Evolutionary conservation across 805 yeast genomes (phyloP).

Genomic region (Candida boleticola): DNA sequence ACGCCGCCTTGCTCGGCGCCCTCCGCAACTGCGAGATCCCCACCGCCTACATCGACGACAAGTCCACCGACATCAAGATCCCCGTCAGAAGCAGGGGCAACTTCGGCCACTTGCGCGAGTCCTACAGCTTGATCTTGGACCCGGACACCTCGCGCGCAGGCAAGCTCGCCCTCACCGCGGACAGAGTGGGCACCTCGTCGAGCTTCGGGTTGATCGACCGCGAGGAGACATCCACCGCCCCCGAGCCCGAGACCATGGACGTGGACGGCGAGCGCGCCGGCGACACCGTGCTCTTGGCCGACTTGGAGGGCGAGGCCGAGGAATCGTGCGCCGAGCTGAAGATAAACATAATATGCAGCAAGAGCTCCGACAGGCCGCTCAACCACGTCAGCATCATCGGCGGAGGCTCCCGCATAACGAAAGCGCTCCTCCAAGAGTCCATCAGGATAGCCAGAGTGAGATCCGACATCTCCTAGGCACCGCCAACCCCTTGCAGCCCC

Average conservation of each 20-base stretch:
- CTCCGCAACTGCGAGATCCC: constrained; percentile 63
- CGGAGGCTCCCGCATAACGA: constrained; percentile 45
- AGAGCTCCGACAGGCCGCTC: constrained; percentile 18
- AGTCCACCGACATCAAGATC: constrained; percentile 49
- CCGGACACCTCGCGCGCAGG: constrained; percentile 27
- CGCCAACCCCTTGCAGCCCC: too few species aligned
- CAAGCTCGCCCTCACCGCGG: constrained; percentile 37
- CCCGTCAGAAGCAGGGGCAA: constrained; percentile 53
- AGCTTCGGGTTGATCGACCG: constrained; percentile 60
- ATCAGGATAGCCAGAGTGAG: constrained; percentile 48
- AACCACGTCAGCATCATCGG: constrained; percentile 50
- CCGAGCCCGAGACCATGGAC: constrained; percentile 30
- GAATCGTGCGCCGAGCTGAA: constrained; percentile 58
- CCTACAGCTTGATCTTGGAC: constrained; percentile 51
- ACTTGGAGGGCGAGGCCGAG: constrained; percentile 83
- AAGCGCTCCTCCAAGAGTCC: constrained; percentile 46
- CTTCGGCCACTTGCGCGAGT: constrained; percentile 45
- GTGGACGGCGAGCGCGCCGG: constrained; percentile 11
- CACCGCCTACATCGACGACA: constrained; percentile 63
- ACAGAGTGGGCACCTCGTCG: constrained; percentile 40
- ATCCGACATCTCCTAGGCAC: constrained; percentile 28
- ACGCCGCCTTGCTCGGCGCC: constrained; percentile 66
- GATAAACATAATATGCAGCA: constrained; percentile 42
- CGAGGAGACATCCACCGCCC: constrained; percentile 33
- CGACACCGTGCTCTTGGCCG: constrained; percentile 54